A percentile compares a stretch with the other conserved stretches of the same genome.
These are phyloP conservation scores for Ceratocystis alfenasii DNA, from an alignment of 2,329 filamentous ascomycete species.

Conservation along the genomic window DNA sequence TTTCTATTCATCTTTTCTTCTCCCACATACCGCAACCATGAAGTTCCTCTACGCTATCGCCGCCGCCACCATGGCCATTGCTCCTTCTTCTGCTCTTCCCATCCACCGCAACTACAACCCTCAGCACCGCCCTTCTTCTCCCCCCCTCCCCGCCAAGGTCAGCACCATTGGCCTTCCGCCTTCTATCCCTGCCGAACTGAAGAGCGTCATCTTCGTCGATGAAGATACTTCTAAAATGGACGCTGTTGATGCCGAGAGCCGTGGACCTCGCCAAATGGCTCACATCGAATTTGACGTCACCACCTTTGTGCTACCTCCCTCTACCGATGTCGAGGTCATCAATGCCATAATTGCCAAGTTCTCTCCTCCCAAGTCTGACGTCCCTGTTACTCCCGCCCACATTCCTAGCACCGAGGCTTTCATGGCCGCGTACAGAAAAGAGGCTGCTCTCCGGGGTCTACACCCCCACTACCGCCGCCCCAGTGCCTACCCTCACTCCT, in stretches of 20 bases:
- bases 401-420: background rate
- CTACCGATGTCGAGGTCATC: background rate
- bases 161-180: slow-evolving; percentile 17
- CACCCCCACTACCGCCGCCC: slow-evolving; percentile 4
- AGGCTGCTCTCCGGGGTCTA: background rate
- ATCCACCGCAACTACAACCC: background rate
- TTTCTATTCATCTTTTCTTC: background rate
- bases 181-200: slow-evolving; percentile 11
- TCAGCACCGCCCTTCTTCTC: background rate
- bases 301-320: background rate
- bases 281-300: background rate
- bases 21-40: slow-evolving; percentile 5
- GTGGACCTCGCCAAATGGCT: background rate
- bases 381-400: no score
- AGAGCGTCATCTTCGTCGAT: slow-evolving; percentile 10
- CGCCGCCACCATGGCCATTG: slow-evolving; percentile 12
- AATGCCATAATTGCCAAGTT: slow-evolving; percentile 1
- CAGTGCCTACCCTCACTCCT: slow-evolving; percentile 11
- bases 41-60: slow-evolving; percentile 15
- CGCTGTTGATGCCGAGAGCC: slow-evolving; percentile 3
- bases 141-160: background rate
- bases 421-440: background rate
- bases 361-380: background rate
- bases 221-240: background rate
- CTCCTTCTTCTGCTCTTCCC: background rate